Base-by-base conservation (phyloP, 345 rosid species). In the Dipteronia dyeriana region DNA sequence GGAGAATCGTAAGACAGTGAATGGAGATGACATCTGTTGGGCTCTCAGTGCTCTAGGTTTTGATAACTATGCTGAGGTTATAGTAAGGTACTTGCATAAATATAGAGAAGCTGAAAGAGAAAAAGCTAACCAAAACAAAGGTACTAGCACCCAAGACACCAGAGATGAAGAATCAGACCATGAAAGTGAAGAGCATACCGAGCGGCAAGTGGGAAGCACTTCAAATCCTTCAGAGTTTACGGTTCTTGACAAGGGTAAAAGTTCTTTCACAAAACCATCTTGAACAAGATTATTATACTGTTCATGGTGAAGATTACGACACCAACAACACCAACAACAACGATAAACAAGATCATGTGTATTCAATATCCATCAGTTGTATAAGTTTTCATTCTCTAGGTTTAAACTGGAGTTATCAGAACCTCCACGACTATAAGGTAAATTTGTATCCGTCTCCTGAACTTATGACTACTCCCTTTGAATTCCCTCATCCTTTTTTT, bases 1-100 rank as follows among this genome's bases (percentile, higher is more conserved):
- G 82, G 96, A 91, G 91, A 93, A 91, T 81, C 89, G 97, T n/a
- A 93, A 90, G 90, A 90, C 95, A 3, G 85, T 91, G 80, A 91
- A 86, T 66, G 97, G 97, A 82, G 94, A 91, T 20, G 97, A 93
- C 81, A 86, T 93, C 72, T 91, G 94, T 81, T 87, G 95, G 94
- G 94, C 97, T 82, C 83, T 93, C 16, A 86, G 87, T 75, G 79
- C 94, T 77, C 86, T 93, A 59, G 95, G 97, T 80, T 87, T 93
- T 57, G 97, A 91, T 80, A 80, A 86, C 86, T 85, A 90, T 60
- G 88, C 94, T 25, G 91, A 89, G 53, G 94, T 93, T 9, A 87
- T 87, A 39, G 79, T 83, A n/a, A 90, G 91, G 82, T 78, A 88
- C 80, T 86, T 88, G 60, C 86, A 88, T 61, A 90, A 85, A 77